Percentiles rank a stretch among this genome's conserved stretches.
Conservation (phyloP, 768 basidiomycete species). For the Mycena rebaudengoi region DNA sequence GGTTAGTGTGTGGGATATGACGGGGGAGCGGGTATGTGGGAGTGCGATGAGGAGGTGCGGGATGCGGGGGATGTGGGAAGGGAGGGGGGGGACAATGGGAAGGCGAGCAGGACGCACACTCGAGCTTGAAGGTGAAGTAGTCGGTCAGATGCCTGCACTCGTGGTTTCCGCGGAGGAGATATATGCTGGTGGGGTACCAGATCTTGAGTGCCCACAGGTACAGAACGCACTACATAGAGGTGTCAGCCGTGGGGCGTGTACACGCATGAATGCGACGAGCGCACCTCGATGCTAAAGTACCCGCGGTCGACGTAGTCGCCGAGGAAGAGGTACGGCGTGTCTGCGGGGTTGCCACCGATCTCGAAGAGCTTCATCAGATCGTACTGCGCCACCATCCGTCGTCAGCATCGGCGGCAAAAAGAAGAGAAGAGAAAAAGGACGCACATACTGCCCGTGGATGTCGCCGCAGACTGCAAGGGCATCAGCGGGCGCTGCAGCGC, state of each 20-base stretch:
- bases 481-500: too few relatives aligned
- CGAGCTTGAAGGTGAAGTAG: slow-evolving; percentile 98
- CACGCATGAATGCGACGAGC: slow-evolving; percentile 22
- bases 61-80: slow-evolving; percentile 13
- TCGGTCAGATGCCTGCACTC: slow-evolving; percentile 98
- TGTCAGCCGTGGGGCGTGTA: too few relatives aligned
- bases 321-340: slow-evolving; percentile 90
- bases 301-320: slow-evolving; percentile 95
- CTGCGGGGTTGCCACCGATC: slow-evolving; percentile 92
- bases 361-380: slow-evolving; percentile 96
- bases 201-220: slow-evolving; percentile 99
- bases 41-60: too few relatives aligned
- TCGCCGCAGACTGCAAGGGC: too few relatives aligned
- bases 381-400: slow-evolving; percentile 57
- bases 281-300: slow-evolving; percentile 91
- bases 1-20: too few relatives aligned
- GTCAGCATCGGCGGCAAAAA: background rate
- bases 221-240: slow-evolving; percentile 80
- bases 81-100: background rate
- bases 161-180: slow-evolving; percentile 96
- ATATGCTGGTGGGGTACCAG: slow-evolving; percentile 97
- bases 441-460: too few relatives aligned
- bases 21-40: too few relatives aligned
- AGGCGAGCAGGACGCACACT: slow-evolving; percentile 68
- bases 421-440: slow-evolving; percentile 42